Base-by-base conservation (phyloP, 805 yeast species). In the Candida verbasci region DNA sequence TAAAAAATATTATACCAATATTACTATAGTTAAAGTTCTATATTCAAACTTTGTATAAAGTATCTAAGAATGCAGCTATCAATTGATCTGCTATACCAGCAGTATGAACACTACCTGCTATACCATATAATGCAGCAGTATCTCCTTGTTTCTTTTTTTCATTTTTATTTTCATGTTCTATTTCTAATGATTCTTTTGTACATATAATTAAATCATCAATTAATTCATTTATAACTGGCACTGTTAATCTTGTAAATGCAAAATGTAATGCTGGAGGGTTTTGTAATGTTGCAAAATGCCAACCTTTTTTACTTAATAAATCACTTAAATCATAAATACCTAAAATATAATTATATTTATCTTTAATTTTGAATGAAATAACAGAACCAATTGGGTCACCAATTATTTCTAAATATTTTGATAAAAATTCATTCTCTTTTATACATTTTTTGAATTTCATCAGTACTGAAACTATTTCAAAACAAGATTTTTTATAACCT, bases 91-190 rank as follows among this genome's bases (percentile, higher is more conserved):
- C 96, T 10, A 93, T 79, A 3, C 95, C 93, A 0, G 80, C 74
- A 0, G 96, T 87, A 39, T 75, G 67, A 16, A 93, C 77, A 51
- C 93, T 85, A 6, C 96, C 97, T 2, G 97, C 97, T 31, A 91
- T 94, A 47, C 98, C 98, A 52, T 91, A 91, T 30, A 91, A 55
- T 3, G 93, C 95, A 11, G 95, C 93, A 1, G 96, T 86, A 40
- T 84, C 86, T 6, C 43, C 29, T 9, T 27, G 20, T 11, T 24
- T 15, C 25, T 32, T 32, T 24, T n/a, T n/a, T 8, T 8, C 25
- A 24, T 17, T 26, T 26, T 76, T 57, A 10, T 49, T 41, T 2
- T 48, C 46, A 4, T 42, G 47, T 5, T 27, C 24, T 4, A 40
- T 33, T 8, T 68, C 68, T 9, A 53, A 44, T 7, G 42, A 42